Percentiles rank a stretch among this genome's conserved stretches.
Evolutionary conservation across 208 protist species (phyloP).

Genomic region (Strigomonas culicis): DNA sequence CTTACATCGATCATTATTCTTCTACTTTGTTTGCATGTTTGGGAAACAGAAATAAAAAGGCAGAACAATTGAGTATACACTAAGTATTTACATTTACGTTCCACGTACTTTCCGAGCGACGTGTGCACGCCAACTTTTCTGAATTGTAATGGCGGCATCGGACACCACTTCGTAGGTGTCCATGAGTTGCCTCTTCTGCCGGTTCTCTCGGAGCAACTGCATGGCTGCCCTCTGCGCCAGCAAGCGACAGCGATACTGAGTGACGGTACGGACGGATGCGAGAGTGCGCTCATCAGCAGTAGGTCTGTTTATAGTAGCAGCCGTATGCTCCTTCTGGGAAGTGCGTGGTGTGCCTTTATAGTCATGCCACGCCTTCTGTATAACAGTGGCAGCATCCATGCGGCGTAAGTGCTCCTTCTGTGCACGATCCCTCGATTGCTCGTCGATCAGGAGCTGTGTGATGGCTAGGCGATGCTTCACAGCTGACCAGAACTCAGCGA

Average conservation of each 20-base stretch:
- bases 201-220: neutral
- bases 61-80: too few relatives aligned
- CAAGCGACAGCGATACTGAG: conserved; percentile 4
- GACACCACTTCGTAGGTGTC: conserved; percentile 7
- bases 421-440: neutral
- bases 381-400: conserved; percentile 7
- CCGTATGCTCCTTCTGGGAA: neutral
- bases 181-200: neutral
- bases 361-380: conserved; percentile 5
- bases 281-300: too few relatives aligned
- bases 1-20: too few relatives aligned
- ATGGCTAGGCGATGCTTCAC: too few relatives aligned
- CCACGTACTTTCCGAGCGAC: neutral
- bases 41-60: neutral
- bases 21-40: too few relatives aligned
- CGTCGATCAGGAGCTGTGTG: neutral
- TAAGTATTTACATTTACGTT: neutral
- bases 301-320: too few relatives aligned
- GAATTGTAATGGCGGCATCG: conserved; percentile 53
- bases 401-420: neutral
- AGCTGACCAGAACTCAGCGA: neutral
- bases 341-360: neutral
- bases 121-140: conserved; percentile 37
- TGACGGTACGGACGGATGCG: conserved; percentile 8
- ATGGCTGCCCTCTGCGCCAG: conserved; percentile 14